These are phyloP conservation scores for Erysimum cheiri DNA, from an alignment of 441 rosid genomes.

Conservation along the genomic window DNA sequence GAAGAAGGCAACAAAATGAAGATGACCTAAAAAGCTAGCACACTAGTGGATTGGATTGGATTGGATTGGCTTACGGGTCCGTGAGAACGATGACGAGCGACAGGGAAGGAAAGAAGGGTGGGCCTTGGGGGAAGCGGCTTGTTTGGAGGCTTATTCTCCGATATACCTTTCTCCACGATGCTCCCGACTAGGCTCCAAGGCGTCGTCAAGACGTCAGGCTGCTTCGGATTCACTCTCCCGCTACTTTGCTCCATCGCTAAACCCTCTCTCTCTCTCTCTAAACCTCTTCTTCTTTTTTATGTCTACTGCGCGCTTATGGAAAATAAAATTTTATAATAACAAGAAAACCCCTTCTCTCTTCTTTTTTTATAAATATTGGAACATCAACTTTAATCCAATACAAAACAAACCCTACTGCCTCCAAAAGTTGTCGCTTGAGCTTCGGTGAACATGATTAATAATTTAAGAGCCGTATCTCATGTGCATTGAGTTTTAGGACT, in stretches of 20 bases:
- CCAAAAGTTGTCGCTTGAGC: no score
- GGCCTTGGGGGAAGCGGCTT: conserved; percentile 63
- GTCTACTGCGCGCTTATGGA: no score
- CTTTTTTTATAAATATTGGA: no score
- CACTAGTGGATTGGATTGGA: conserved; percentile 13
- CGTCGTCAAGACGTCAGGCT: conserved; percentile 18
- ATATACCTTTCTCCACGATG: conserved; percentile 75
- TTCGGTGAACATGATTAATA: neutral
- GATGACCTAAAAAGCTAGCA: neutral
- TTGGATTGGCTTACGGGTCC: conserved; percentile 94
- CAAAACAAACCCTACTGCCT: no score
- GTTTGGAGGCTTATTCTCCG: conserved; percentile 46
- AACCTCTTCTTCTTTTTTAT: neutral
- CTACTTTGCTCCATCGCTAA: conserved; percentile 24
- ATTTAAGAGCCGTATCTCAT: neutral
- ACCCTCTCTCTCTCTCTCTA: neutral
- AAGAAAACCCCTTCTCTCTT: neutral
- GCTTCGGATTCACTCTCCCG: conserved; percentile 14
- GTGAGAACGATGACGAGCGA: conserved; percentile 90
- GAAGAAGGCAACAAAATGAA: conserved; percentile 11
- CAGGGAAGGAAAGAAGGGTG: conserved; percentile 79
- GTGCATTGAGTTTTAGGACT: neutral
- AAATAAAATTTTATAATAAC: neutral
- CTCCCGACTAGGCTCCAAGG: conserved; percentile 57
- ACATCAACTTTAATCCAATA: no score